Evolutionary conservation across 2,329 filamentous ascomycete genomes (phyloP).

Genomic region (Fusarium keratoplasticum): DNA sequence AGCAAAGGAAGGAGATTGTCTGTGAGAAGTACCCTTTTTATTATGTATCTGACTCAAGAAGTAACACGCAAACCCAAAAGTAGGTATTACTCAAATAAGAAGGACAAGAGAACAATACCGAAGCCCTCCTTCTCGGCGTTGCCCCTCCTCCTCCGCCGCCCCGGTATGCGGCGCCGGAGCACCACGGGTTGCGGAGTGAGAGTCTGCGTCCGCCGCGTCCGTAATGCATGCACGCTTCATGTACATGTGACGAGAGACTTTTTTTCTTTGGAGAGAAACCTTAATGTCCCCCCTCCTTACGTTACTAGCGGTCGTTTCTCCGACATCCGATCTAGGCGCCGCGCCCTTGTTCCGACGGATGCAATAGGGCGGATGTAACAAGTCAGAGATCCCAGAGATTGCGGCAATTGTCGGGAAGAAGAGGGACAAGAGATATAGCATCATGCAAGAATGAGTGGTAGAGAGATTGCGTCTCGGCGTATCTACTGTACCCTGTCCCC

Average conservation of each 20-base stretch:
- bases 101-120: conserved; percentile 5
- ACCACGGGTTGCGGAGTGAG: background rate
- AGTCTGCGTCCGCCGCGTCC: background rate
- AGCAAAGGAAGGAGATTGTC: background rate
- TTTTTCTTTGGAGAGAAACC: background rate
- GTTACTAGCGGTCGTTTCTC: conserved; percentile 6
- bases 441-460: background rate
- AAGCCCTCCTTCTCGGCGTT: background rate
- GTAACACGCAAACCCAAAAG: conserved; percentile 2
- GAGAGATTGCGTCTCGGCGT: background rate
- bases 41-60: conserved; percentile 22
- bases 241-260: conserved; percentile 13
- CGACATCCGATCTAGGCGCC: conserved; percentile 26
- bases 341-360: background rate
- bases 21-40: conserved; percentile 9
- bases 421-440: conserved; percentile 24
- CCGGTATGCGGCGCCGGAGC: conserved; percentile 30
- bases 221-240: conserved; percentile 9
- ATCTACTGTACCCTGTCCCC: background rate
- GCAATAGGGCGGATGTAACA: conserved; percentile 12
- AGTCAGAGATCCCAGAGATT: background rate
- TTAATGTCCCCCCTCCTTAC: background rate
- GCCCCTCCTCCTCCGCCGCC: conserved; percentile 20
- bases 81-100: conserved; percentile 26
- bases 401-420: conserved; percentile 39